Evolutionary conservation across 805 yeast species (phyloP).

Genomic region (Zygotorulaspora danielsina): DNA sequence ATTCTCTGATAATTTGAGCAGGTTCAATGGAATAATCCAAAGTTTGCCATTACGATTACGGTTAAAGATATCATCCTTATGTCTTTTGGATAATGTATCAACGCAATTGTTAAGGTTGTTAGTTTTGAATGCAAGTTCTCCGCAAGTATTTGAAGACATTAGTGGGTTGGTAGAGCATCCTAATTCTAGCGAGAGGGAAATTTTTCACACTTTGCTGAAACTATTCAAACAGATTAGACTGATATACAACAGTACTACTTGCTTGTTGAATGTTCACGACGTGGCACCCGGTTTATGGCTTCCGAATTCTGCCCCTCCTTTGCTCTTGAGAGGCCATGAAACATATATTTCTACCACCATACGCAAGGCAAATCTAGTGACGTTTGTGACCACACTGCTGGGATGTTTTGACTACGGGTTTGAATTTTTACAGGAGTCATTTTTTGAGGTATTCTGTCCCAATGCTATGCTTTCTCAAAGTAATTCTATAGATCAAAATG

Average conservation of each 20-base stretch:
- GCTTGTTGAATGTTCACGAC: slow-evolving; percentile 65
- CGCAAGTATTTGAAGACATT: slow-evolving; percentile 61
- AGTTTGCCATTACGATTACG: slow-evolving; percentile 49
- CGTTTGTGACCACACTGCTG: slow-evolving; percentile 80
- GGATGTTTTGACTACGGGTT: slow-evolving; percentile 86
- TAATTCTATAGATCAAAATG: slow-evolving; percentile 23
- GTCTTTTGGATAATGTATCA: slow-evolving; percentile 75
- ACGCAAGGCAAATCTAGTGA: slow-evolving; percentile 81
- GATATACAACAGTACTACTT: slow-evolving; percentile 63
- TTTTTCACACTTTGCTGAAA: slow-evolving; percentile 63
- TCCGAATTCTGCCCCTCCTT: slow-evolving; percentile 55
- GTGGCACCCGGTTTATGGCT: slow-evolving; percentile 70
- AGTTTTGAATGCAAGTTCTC: slow-evolving; percentile 53
- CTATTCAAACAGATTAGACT: slow-evolving; percentile 73
- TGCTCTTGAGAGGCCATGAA: slow-evolving; percentile 55
- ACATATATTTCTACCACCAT: slow-evolving; percentile 46
- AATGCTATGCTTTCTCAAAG: slow-evolving; percentile 35
- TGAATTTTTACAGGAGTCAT: slow-evolving; percentile 76
- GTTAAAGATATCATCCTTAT: slow-evolving; percentile 61
- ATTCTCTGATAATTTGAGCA: slow-evolving; percentile 22
- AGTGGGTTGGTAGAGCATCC: slow-evolving; percentile 51
- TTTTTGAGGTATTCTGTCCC: slow-evolving; percentile 84
- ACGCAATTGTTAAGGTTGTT: slow-evolving; percentile 73
- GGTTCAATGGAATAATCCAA: slow-evolving; percentile 24
- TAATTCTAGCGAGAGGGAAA: slow-evolving; percentile 50